Evolutionary conservation across 139 green algal genomes (phyloP), one percentile per base, ranked within the genome.

Genomic region (Asterochloris sp.): DNA sequence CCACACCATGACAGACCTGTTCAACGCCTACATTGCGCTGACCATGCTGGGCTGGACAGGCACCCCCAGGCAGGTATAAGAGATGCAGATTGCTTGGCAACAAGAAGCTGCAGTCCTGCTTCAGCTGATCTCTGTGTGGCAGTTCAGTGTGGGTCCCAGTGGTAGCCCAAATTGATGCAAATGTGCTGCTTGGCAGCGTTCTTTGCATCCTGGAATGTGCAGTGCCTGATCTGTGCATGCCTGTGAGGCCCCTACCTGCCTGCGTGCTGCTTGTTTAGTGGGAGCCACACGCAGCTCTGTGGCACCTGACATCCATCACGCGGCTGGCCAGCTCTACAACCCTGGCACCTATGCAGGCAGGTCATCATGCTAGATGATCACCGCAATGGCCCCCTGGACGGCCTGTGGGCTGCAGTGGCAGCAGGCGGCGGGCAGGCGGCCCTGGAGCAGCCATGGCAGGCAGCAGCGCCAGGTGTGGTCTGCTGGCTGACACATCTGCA

Each of bases 11-110:
- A 89, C 86, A 76, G 86, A 89, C 74, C 28, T 89, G 47, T 69
- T 89, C 24, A 89, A 89, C 62, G 80, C 74, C 0, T 89, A 86
- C 78, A 76, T 89, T 29, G 83, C 80, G 26, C 74, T 89, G 62
- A 69, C 24, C 54, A 86, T 86, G 81, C 63, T 89, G 81, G 83
- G 81, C 62, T 85, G 83, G 86, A 69, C 81, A 54, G 38, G 38
- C 38, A 54, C 38, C 6, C 38, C 38, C 38, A 54, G 38, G 38
- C 38, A 54, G 38, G 38, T 54, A 54, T 54, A 54, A 6, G 4
- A 6, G 6, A 54, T 54, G 38, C 38, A 54, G 38, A 10, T 54
- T 54, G 6, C 38, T 54, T 54, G 38, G 38, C 38, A 54, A 54
- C 38, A 6, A 54, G 6, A 6, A 54, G 6, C 38, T 54, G 38